Percentiles rank a stretch among this genome's conserved stretches.
Conservation (phyloP, 2,329 filamentous ascomycete species). For the Aspergillus costaricaensis region DNA sequence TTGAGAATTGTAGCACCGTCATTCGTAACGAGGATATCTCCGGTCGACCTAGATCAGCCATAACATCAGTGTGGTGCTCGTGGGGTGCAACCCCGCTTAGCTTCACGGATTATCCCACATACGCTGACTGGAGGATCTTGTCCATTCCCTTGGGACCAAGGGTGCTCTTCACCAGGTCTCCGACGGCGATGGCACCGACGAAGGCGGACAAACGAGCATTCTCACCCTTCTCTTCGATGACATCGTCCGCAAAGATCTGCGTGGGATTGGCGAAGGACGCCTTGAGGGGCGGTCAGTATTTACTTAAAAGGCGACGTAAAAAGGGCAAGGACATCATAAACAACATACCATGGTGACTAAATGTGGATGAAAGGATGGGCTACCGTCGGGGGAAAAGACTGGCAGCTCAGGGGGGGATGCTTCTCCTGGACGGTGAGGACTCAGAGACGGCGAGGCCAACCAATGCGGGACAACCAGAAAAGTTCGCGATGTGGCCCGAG, state of each 20-base stretch:
- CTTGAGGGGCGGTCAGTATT: constrained; percentile 24
- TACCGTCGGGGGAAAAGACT: constrained; percentile 18
- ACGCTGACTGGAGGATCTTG: constrained; percentile 96
- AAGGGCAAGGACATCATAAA: not conserved
- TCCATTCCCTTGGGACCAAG: constrained; percentile 98
- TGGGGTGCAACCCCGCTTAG: constrained; percentile 18
- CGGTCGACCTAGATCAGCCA: constrained; percentile 68
- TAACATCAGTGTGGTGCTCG: constrained; percentile 18
- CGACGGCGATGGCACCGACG: constrained; percentile 95
- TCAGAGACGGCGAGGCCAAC: constrained; percentile 14
- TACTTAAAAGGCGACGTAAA: constrained; percentile 11
- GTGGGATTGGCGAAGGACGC: constrained; percentile 69
- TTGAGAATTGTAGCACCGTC: constrained; percentile 98
- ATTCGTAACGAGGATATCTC: constrained; percentile 97
- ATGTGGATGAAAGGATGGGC: constrained; percentile 18
- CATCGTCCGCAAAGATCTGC: constrained; percentile 97
- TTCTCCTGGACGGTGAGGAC: constrained; percentile 8
- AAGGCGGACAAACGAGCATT: constrained; percentile 99
- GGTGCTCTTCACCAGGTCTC: constrained; percentile 95
- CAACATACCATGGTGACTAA: constrained; percentile 34
- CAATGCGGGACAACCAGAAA: constrained; percentile 31
- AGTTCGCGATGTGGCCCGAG: constrained; percentile 35
- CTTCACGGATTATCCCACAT: constrained; percentile 44
- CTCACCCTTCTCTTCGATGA: constrained; percentile 96
- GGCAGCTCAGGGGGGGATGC: constrained; percentile 24